These are phyloP conservation scores for Pachyrhizus erosus DNA, from an alignment of 306 rosid species.

Conservation along the genomic window DNA sequence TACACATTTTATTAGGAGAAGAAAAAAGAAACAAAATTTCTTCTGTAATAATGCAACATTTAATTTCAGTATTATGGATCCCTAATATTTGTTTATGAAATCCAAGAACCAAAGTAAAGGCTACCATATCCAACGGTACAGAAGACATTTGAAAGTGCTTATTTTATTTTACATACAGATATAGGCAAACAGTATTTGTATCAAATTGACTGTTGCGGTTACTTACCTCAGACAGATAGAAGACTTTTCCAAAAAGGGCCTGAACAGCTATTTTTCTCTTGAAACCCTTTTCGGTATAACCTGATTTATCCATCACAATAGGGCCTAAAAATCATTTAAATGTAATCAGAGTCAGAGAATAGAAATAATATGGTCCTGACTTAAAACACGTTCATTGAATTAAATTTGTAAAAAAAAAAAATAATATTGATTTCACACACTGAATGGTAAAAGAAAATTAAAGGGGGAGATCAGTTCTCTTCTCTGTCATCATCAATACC, in stretches of 20 bases:
- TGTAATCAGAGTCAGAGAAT: conserved; percentile 32
- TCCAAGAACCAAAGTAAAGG: conserved; percentile 30
- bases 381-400: conserved; percentile 19
- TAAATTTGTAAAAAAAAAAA: conserved; percentile 16
- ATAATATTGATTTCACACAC: neutral
- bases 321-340: conserved; percentile 73
- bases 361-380: conserved; percentile 26
- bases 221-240: conserved; percentile 91
- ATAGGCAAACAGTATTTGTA: neutral
- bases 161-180: conserved; percentile 3
- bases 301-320: conserved; percentile 80
- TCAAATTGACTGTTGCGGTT: conserved; percentile 17
- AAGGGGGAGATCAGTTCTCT: conserved; percentile 35
- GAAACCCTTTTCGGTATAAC: conserved; percentile 95
- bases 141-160: conserved; percentile 5
- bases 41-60: neutral
- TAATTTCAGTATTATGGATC: conserved; percentile 17
- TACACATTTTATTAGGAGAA: neutral
- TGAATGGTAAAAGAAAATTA: neutral
- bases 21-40: neutral
- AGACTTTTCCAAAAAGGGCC: conserved; percentile 89
- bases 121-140: neutral
- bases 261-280: conserved; percentile 96
- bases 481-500: neutral
- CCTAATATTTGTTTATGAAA: conserved; percentile 30